A percentile compares a stretch with the other conserved stretches of the same genome.
Conservation (phyloP, 2,329 filamentous ascomycete genomes). For the Verticillium alfalfae region DNA sequence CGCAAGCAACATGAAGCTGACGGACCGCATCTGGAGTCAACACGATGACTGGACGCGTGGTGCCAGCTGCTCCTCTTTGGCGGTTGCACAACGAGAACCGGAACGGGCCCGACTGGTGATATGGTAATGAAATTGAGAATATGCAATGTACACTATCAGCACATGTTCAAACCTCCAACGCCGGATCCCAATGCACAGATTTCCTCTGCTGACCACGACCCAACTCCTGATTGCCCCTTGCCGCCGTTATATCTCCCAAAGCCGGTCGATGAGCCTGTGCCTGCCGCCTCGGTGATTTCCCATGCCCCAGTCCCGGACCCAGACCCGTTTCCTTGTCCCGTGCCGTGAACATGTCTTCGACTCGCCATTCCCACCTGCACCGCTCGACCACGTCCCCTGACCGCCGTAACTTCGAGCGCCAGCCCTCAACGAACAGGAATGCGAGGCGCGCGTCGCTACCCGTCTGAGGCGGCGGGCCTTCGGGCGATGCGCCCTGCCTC, state of each 20-base stretch:
- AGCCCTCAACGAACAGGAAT: slow-evolving; percentile 31
- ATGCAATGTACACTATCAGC: background rate
- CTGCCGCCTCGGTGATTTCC: background rate
- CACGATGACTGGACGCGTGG: too few relatives aligned
- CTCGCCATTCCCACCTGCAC: slow-evolving; percentile 23
- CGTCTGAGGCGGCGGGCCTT: background rate
- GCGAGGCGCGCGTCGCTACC: slow-evolving; percentile 19
- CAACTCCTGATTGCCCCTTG: background rate
- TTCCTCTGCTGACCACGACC: background rate
- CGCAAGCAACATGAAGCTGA: background rate
- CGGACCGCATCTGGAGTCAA: too few relatives aligned
- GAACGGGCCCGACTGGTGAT: background rate
- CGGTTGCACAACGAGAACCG: too few relatives aligned
- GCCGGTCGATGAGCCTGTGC: background rate
- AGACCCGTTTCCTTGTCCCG: background rate
- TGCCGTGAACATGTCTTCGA: slow-evolving; percentile 10
- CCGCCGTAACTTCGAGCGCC: slow-evolving; percentile 24
- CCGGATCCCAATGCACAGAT: slow-evolving; percentile 1
- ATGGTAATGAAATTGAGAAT: background rate
- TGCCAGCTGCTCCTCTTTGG: too few relatives aligned
- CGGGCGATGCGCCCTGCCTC: slow-evolving; percentile 7
- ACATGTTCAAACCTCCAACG: background rate
- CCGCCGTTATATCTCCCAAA: background rate
- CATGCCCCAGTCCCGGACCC: background rate
- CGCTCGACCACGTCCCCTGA: slow-evolving; percentile 25